Evolutionary conservation across 495 filamentous ascomycete species (phyloP).

Genomic region (Xylaria nigripes): DNA sequence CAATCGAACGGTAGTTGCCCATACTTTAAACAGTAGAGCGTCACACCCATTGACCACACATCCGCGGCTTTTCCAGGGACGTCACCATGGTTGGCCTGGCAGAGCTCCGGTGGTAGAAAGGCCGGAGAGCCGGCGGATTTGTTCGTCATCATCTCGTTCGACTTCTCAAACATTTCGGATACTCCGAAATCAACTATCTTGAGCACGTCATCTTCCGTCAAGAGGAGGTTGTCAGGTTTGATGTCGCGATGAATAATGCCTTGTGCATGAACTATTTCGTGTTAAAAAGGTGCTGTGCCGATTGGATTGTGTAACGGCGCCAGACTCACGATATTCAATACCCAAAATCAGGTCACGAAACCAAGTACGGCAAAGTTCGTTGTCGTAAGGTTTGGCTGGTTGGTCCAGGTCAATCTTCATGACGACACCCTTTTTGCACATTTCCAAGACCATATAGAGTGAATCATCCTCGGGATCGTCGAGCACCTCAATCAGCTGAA

Average conservation of each 20-base stretch:
- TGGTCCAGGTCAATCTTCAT: constrained; percentile 95
- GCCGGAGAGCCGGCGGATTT: constrained; percentile 94
- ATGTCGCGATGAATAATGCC: constrained; percentile 95
- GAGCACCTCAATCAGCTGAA: constrained; percentile 85
- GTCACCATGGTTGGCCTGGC: constrained; percentile 78
- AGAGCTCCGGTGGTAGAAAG: constrained; percentile 90
- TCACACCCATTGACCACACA: constrained; percentile 98
- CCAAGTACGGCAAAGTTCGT: constrained; percentile 79
- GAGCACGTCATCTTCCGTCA: constrained; percentile 83
- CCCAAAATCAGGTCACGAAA: constrained; percentile 93
- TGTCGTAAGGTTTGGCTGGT: constrained; percentile 69
- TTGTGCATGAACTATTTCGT: constrained; percentile 68
- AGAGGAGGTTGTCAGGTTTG: constrained; percentile 91
- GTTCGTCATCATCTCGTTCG: constrained; percentile 79
- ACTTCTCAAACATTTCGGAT: constrained; percentile 94
- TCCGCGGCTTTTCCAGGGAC: constrained; percentile 86
- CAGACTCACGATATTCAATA: constrained; percentile 75
- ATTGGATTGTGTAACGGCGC: constrained; percentile 1
- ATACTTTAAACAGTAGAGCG: constrained; percentile 86
- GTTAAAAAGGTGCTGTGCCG: background rate
- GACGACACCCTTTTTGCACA: constrained; percentile 96
- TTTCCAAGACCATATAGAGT: constrained; percentile 96
- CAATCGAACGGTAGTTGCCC: constrained; percentile 79
- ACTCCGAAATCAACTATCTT: constrained; percentile 99
- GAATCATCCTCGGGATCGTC: constrained; percentile 95